Conservation (phyloP, 2,329 filamentous ascomycete species). For the Aspergillus niger region DNA sequence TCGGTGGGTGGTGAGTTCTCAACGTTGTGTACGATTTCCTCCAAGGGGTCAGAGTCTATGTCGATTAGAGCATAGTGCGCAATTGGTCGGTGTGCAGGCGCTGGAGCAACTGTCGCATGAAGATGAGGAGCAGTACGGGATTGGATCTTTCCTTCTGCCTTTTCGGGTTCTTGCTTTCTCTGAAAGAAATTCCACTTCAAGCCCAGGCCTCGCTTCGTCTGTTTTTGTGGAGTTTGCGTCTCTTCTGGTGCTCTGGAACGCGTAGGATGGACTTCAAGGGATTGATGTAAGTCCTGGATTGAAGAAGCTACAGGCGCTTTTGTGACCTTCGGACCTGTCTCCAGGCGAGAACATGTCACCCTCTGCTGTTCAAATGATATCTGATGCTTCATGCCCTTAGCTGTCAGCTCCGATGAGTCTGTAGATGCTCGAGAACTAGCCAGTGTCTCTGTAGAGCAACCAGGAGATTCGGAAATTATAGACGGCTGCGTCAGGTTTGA, state of each 20-base stretch:
- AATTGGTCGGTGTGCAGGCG: slow-evolving; percentile 46
- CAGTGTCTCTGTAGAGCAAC: slow-evolving; percentile 39
- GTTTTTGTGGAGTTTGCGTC: slow-evolving; percentile 14
- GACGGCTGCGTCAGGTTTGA: slow-evolving; percentile 25
- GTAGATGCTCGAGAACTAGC: slow-evolving; percentile 27
- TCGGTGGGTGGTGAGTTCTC: slow-evolving; percentile 45
- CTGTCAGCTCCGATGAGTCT: slow-evolving; percentile 13
- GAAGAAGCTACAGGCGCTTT: background rate
- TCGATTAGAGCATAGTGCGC: slow-evolving; percentile 63
- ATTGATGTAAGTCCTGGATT: background rate
- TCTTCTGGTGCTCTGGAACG: background rate
- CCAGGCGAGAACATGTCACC: background rate
- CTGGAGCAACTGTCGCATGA: slow-evolving; percentile 42
- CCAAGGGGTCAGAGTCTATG: slow-evolving; percentile 42
- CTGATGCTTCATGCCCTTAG: background rate
- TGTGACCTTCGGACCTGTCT: background rate
- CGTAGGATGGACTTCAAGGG: background rate
- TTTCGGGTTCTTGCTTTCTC: slow-evolving; percentile 35
- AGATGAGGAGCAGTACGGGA: slow-evolving; percentile 35
- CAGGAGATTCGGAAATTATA: slow-evolving; percentile 28
- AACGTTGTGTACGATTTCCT: slow-evolving; percentile 41
- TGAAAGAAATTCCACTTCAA: slow-evolving; percentile 62
- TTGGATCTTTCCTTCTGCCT: slow-evolving; percentile 24
- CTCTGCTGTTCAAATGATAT: background rate
- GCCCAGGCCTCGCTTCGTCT: slow-evolving; percentile 40